Conservation (phyloP, 2,329 filamentous ascomycete genomes). For the Fusarium brachygibbosum region DNA sequence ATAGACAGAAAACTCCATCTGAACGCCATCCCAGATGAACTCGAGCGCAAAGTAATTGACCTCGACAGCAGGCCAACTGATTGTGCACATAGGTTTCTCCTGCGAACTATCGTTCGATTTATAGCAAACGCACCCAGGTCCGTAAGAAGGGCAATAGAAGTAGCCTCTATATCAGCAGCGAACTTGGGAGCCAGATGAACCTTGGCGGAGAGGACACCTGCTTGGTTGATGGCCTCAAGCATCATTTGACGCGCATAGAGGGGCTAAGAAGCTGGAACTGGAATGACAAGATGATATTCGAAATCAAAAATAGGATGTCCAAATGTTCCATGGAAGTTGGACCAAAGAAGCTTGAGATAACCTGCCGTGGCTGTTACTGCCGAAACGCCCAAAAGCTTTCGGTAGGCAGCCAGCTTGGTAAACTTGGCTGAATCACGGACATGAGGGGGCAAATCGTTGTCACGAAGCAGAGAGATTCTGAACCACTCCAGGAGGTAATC, state of each 20-base stretch:
- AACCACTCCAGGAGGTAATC: neutral
- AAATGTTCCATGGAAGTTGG: neutral
- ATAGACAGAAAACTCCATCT: neutral
- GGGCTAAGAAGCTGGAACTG: neutral
- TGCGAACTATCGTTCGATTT: rapidly evolving
- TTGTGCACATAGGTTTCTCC: neutral
- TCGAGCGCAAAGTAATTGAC: neutral
- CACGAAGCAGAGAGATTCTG: neutral
- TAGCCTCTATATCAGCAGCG: constrained; percentile 1
- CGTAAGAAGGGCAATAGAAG: neutral
- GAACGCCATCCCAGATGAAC: rapidly evolving
- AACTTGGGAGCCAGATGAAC: neutral
- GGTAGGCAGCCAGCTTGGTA: rapidly evolving
- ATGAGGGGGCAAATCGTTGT: neutral
- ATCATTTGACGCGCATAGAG: neutral
- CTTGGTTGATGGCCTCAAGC: neutral
- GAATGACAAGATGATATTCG: neutral
- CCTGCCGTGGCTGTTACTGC: neutral
- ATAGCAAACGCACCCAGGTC: neutral
- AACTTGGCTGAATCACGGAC: neutral
- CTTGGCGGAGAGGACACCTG: neutral
- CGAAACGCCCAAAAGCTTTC: rapidly evolving
- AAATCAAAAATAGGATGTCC: neutral
- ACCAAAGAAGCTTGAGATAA: neutral
- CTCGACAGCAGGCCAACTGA: neutral